Evolutionary conservation across 1,284 basidiomycete genomes (phyloP).

Genomic region (Leucocoprinus gongylophorus): DNA sequence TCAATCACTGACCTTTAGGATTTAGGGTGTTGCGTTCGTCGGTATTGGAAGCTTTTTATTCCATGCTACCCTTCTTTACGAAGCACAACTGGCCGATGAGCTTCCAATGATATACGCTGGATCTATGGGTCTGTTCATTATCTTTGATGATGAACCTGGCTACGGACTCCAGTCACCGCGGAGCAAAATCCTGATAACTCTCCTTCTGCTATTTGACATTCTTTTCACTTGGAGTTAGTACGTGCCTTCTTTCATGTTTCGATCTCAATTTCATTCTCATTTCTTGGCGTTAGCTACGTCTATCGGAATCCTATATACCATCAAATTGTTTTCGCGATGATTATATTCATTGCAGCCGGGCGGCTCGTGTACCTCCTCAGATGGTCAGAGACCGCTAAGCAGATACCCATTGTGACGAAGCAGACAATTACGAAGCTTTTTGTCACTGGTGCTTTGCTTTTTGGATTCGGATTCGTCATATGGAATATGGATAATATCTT

Average conservation of each 20-base stretch:
- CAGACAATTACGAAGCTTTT: slow-evolving; percentile 37
- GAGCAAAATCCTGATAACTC: slow-evolving; percentile 31
- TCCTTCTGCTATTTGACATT: slow-evolving; percentile 40
- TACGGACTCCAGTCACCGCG: slow-evolving; percentile 34
- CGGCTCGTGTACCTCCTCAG: slow-evolving; percentile 47
- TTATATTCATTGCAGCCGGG: slow-evolving; percentile 39
- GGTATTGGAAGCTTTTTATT: slow-evolving; percentile 62
- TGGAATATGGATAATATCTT: slow-evolving; percentile 72
- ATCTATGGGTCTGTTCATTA: slow-evolving; percentile 44
- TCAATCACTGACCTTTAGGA: neutral
- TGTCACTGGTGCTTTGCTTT: slow-evolving; percentile 40
- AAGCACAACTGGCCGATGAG: slow-evolving; percentile 64
- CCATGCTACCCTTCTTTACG: slow-evolving; percentile 61
- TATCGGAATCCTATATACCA: slow-evolving; percentile 64
- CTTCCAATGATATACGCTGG: slow-evolving; percentile 64
- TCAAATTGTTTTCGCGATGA: slow-evolving; percentile 51
- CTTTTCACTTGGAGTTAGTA: slow-evolving; percentile 62
- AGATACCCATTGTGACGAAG: slow-evolving; percentile 40
- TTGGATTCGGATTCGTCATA: slow-evolving; percentile 52
- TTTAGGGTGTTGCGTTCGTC: slow-evolving; percentile 51
- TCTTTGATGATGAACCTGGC: slow-evolving; percentile 51
- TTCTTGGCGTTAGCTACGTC: slow-evolving; percentile 32
- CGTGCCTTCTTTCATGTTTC: slow-evolving; percentile 21
- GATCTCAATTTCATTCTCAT: slow-evolving; percentile 1
- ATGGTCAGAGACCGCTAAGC: slow-evolving; percentile 32